Conservation (phyloP, 768 basidiomycete genomes). For the Kwoniella heveanensis region DNA sequence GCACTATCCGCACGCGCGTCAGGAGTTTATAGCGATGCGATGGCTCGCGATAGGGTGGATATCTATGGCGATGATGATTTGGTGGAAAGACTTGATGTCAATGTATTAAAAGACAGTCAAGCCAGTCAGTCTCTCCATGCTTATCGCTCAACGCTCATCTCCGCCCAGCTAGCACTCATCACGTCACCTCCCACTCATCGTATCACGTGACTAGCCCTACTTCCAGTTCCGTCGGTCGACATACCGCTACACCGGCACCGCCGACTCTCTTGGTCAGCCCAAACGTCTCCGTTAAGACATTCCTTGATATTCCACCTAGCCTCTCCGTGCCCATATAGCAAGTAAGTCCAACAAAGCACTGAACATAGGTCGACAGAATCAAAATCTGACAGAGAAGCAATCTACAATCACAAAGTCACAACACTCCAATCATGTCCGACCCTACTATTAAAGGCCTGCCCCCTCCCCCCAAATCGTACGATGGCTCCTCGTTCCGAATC, state of each 20-base stretch:
- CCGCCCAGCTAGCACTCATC: neutral
- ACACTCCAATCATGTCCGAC: slow-evolving; percentile 47
- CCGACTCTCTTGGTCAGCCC: neutral
- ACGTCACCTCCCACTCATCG: neutral
- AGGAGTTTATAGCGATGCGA: too few species aligned
- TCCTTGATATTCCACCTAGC: neutral
- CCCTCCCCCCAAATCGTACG: slow-evolving; percentile 65
- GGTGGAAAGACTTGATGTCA: too few species aligned
- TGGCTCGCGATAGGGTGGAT: too few species aligned
- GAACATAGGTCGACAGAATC: too few species aligned
- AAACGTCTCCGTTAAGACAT: neutral
- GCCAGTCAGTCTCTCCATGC: too few species aligned
- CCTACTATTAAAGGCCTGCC: slow-evolving; percentile 76
- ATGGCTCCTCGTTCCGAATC: slow-evolving; percentile 78
- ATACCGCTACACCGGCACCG: neutral
- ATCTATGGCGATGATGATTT: too few species aligned
- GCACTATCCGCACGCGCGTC: too few species aligned
- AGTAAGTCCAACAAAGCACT: too few species aligned
- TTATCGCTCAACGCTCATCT: too few species aligned
- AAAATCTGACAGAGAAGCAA: too few species aligned
- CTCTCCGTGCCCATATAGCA: too few species aligned
- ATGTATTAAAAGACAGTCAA: too few species aligned
- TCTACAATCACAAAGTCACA: neutral
- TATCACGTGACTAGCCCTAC: neutral
- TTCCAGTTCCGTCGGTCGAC: neutral